Base-by-base conservation (phyloP, 164 flowering plant species). In the Annona squamosa region DNA sequence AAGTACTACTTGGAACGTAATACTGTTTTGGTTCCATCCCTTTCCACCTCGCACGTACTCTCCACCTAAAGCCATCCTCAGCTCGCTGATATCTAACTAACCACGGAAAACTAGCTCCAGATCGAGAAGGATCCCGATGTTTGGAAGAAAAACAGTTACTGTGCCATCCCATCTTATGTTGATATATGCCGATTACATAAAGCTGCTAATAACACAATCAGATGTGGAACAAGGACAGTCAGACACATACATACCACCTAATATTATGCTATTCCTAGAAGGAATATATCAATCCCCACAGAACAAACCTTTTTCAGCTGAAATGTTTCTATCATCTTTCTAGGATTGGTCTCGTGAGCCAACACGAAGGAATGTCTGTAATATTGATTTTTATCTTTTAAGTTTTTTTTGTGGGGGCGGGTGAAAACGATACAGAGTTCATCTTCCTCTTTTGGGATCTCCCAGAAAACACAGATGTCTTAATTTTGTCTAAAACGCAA, bases 301-400 rank as follows among this genome's bases (percentile, higher is more conserved):
- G 71, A 63, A 46, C 12, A 70, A 63, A 48, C 56, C 76, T 76
- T 69, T 78, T 83, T 67, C 79, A 76, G 91, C 79, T 90, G 77
- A 82, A 78, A 71, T 79, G 90, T 88, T 86, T 75, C 87, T 87
- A 56, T 90, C 91, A 90, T 68, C 72, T 66, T 66, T 68, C 74
- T 67, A 74, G 67, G 47, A 73, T 77, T 70, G 74, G 71, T 65
- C 80, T 73, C 66, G 69, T 56, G 47, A 63, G 62, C 26, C 26
- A 71, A 71, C 52, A 59, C 43, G 1, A 12, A 71, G 65, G 72
- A 59, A 57, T 17, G 46, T 56, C 52, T 18, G 64, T 18, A 48
- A 26, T 26, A 26, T 26, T 26, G 18, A 43, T 16, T 19, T 52
- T 65, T 42, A 7, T 48, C 1, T 26, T 26, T 26, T 26, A 26